Conservation (phyloP, 305 asterid genomes). For the Coffea humblotiana region DNA sequence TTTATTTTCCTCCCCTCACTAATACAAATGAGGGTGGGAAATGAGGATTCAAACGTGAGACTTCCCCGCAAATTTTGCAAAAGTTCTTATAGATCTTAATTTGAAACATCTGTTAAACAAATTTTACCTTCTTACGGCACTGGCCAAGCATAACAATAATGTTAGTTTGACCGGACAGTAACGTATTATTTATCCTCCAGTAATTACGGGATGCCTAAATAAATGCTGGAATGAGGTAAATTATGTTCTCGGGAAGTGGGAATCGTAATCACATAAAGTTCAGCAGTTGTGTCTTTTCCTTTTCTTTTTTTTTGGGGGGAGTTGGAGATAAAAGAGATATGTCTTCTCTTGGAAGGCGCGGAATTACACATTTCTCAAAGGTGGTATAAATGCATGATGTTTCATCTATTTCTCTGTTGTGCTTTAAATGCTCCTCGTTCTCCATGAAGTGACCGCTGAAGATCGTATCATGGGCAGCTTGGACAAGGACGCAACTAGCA, state of each 20-base stretch:
- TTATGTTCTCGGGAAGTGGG: conserved; percentile 13
- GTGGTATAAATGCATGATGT: neutral
- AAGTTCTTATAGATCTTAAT: neutral
- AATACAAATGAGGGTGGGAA: too few species aligned
- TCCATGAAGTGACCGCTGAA: neutral
- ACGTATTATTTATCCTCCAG: neutral
- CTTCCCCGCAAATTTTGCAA: neutral
- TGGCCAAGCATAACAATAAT: neutral
- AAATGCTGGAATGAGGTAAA: neutral
- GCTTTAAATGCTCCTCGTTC: conserved; percentile 23
- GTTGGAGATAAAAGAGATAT: neutral
- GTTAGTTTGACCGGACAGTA: too few species aligned
- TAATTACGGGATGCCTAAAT: neutral
- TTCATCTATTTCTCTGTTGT: neutral
- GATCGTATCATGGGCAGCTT: neutral
- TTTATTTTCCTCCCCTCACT: too few species aligned
- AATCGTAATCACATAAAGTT: neutral
- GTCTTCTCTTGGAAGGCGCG: conserved; percentile 33
- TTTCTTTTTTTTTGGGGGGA: too few species aligned
- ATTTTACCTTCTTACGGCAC: neutral
- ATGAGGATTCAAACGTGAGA: too few species aligned
- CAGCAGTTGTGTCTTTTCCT: neutral
- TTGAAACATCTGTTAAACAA: neutral
- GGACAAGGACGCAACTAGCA: neutral
- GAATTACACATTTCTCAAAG: conserved; percentile 45